phyloP scores from a whole-genome alignment of 345 rosid species.

The Euphorbia tirucalli region DNA sequence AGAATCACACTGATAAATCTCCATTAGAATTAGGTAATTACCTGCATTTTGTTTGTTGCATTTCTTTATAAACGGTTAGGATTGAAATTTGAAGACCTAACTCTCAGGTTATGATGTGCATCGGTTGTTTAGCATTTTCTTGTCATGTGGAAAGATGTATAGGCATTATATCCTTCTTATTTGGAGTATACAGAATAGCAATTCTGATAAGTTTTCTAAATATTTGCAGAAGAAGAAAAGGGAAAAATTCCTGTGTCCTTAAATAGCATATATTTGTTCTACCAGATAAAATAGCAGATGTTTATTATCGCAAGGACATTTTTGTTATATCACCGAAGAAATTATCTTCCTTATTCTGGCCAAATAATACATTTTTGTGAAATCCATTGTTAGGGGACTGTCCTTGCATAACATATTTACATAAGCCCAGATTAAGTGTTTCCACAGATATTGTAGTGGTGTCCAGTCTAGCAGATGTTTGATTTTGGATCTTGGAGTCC shows the following conservation, averaged over 20 bases:
- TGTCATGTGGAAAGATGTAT: background rate
- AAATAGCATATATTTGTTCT: background rate
- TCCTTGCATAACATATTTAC: background rate
- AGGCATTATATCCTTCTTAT: background rate
- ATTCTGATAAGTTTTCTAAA: background rate
- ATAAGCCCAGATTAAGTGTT: background rate
- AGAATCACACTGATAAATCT: conserved; percentile 16
- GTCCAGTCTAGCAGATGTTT: background rate
- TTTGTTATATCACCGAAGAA: background rate
- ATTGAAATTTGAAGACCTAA: conserved; percentile 9
- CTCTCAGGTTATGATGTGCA: background rate
- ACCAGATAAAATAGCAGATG: no score
- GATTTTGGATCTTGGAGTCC: background rate
- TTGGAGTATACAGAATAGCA: background rate
- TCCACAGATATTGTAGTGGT: background rate
- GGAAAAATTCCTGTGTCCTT: background rate
- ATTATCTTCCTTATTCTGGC: background rate
- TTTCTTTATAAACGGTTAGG: background rate
- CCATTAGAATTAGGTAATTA: conserved; percentile 33
- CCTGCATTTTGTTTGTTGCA: background rate
- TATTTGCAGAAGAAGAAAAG: background rate
- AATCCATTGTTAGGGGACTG: no score
- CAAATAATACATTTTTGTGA: no score
- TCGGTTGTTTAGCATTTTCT: conserved; percentile 1
- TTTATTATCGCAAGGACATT: no score